These are phyloP conservation scores for Fusarium sp. DNA, from an alignment of 2,329 filamentous ascomycete species.

Conservation along the genomic window DNA sequence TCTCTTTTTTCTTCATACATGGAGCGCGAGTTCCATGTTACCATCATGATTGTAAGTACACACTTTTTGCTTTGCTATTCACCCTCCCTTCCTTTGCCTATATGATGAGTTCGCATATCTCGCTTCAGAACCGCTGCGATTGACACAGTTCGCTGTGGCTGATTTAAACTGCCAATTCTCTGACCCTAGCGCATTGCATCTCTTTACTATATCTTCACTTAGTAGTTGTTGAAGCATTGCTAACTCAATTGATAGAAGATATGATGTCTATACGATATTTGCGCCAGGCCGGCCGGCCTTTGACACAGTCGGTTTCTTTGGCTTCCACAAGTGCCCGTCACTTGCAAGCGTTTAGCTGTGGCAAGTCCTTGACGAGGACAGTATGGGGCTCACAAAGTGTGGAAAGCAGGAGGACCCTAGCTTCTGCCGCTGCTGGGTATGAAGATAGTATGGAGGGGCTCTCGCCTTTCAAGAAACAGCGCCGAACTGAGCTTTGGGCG, in stretches of 20 bases:
- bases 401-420: constrained; percentile 32
- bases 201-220: constrained; percentile 17
- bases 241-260: constrained; percentile 44
- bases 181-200: constrained; percentile 46
- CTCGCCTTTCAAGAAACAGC: constrained; percentile 54
- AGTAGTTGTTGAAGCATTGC: constrained; percentile 21
- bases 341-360: constrained; percentile 11
- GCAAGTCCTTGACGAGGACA: constrained; percentile 26
- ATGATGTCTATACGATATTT: constrained; percentile 55
- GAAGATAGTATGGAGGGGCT: constrained; percentile 41
- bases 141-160: constrained; percentile 59
- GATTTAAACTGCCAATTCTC: constrained; percentile 56
- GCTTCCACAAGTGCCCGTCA: constrained; percentile 23
- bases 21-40: constrained; percentile 48
- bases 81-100: not conserved
- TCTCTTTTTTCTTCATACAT: constrained; percentile 39
- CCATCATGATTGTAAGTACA: constrained; percentile 55
- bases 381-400: constrained; percentile 11
- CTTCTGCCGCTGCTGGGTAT: constrained; percentile 35
- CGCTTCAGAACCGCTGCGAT: constrained; percentile 64
- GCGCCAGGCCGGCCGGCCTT: constrained; percentile 50
- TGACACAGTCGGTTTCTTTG: constrained; percentile 31
- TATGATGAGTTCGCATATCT: constrained; percentile 58
- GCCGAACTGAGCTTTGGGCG: constrained; percentile 48
- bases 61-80: not conserved